These are phyloP conservation scores for Beauveria sp. DNA, from an alignment of 2,329 filamentous ascomycete species.

Conservation along the genomic window DNA sequence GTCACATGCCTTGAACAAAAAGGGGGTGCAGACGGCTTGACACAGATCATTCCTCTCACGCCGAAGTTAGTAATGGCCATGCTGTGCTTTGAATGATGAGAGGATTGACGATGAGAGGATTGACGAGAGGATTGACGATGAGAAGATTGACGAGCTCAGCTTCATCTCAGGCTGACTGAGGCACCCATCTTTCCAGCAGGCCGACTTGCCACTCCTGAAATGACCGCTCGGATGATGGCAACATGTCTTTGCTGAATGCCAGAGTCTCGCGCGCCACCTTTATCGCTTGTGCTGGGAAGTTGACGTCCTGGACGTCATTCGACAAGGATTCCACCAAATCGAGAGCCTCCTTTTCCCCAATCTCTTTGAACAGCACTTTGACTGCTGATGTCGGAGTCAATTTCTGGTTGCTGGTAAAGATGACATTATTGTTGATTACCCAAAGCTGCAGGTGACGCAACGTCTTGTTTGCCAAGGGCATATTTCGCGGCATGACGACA, in stretches of 20 bases:
- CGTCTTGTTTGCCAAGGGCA: background rate
- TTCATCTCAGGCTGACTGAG: slow-evolving; percentile 21
- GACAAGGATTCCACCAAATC: slow-evolving; percentile 41
- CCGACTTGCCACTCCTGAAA: slow-evolving; percentile 64
- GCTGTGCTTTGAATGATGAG: background rate
- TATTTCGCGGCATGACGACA: slow-evolving; percentile 34
- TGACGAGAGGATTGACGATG: too few relatives aligned
- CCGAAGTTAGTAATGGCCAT: too few relatives aligned
- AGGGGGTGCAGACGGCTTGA: background rate
- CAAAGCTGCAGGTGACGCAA: slow-evolving; percentile 38
- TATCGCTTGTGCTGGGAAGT: slow-evolving; percentile 44
- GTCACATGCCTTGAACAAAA: too few relatives aligned
- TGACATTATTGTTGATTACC: slow-evolving; percentile 49
- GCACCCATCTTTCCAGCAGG: slow-evolving; percentile 40
- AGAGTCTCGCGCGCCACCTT: slow-evolving; percentile 36
- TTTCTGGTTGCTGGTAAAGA: slow-evolving; percentile 33
- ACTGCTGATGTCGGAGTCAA: slow-evolving; percentile 31
- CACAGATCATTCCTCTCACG: background rate
- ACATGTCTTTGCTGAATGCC: slow-evolving; percentile 36
- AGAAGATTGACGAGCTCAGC: background rate
- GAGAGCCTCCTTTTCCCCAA: slow-evolving; percentile 36
- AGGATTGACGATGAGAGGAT: too few relatives aligned
- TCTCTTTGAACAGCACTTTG: slow-evolving; percentile 44
- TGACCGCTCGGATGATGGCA: slow-evolving; percentile 47
- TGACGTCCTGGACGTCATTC: slow-evolving; percentile 52